A percentile compares a stretch with the other conserved stretches of the same genome.
phyloP scores from a whole-genome alignment of 805 yeast species.

The Candida endomychidarum region DNA sequence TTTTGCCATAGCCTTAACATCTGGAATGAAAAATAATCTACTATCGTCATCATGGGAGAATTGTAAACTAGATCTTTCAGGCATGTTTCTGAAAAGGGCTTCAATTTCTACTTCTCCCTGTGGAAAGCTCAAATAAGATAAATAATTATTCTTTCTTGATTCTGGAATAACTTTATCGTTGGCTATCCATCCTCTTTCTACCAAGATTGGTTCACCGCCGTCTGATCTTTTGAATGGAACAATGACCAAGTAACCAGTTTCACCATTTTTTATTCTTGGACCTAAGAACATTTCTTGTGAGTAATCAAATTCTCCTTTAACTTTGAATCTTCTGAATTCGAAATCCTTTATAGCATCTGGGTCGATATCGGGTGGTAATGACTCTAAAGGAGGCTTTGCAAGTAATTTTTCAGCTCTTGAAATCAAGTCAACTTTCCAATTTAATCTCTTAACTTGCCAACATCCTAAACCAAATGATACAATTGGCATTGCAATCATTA shows the following conservation, averaged over 20 bases:
- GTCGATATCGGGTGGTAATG: constrained; percentile 62
- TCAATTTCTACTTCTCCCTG: constrained; percentile 67
- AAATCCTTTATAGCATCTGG: constrained; percentile 69
- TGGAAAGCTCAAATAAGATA: constrained; percentile 73
- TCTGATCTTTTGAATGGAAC: constrained; percentile 78
- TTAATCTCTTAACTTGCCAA: constrained; percentile 86
- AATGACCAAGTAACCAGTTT: constrained; percentile 73
- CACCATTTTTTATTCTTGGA: constrained; percentile 69
- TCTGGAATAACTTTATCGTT: constrained; percentile 62
- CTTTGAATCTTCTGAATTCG: constrained; percentile 77
- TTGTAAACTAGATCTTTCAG: constrained; percentile 61
- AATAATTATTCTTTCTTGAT: constrained; percentile 45
- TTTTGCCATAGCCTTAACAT: constrained; percentile 76
- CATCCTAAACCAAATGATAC: constrained; percentile 83
- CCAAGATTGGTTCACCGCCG: constrained; percentile 73
- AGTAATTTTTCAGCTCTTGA: constrained; percentile 81
- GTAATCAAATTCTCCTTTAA: constrained; percentile 79
- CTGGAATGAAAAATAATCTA: constrained; percentile 74
- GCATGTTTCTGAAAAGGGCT: constrained; percentile 71
- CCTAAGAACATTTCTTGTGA: constrained; percentile 89
- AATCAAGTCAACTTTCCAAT: constrained; percentile 85
- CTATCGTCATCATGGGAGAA: constrained; percentile 67
- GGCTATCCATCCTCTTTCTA: constrained; percentile 91
- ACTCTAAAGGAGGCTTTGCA: constrained; percentile 65
- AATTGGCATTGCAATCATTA: constrained; percentile 75